Evolutionary conservation across 306 rosid species (phyloP), one percentile per base, ranked within the genome.

Genomic region (Acmispon strigosus): DNA sequence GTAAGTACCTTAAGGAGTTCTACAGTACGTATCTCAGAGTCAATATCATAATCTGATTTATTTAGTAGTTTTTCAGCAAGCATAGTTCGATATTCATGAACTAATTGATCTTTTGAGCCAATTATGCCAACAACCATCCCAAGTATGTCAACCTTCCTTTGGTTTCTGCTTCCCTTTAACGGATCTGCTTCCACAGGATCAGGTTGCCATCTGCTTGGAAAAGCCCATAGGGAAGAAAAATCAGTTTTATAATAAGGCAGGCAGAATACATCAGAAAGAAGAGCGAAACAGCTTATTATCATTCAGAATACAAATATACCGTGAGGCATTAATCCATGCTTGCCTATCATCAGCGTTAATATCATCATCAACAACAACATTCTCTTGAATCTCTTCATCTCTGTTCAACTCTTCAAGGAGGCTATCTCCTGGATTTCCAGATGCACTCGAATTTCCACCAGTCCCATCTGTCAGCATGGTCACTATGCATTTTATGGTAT

Each of bases 141-240:
- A 80, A 93, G 98, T 78, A 93, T 88, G 85, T 93, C 98, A 80
- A 88, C 97, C 72, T 93, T 93, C 86, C 92, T 85, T 69, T 85
- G 84, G 77, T 79, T 88, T 86, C 97, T 82, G 76, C 94, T 89
- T 69, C 98, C 96, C 76, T 93, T 93, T 72, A 65, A 78, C 52
- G 97, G 97, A 80, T 90, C 97, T 58, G 97, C 98, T 87, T 93
- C 98, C 70, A 90, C 96, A 55, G 98, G 98, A 66, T 93, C 98
- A 70, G 98, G 97, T 78, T 93, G 92, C 98, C 98, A 93, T 59
- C 98, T 93, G 89, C 77, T 85, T 82, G 57, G 29, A 24, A 65
- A 81, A 72, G 64, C 8, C 62, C 64, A 79, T 51, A 13, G 9
- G 20, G 19, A 63, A 7, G 54, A 60, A 78, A 70, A 63, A 64